Conservation (phyloP, 2,329 filamentous ascomycete genomes). For the Trichoderma cornu-damae region DNA sequence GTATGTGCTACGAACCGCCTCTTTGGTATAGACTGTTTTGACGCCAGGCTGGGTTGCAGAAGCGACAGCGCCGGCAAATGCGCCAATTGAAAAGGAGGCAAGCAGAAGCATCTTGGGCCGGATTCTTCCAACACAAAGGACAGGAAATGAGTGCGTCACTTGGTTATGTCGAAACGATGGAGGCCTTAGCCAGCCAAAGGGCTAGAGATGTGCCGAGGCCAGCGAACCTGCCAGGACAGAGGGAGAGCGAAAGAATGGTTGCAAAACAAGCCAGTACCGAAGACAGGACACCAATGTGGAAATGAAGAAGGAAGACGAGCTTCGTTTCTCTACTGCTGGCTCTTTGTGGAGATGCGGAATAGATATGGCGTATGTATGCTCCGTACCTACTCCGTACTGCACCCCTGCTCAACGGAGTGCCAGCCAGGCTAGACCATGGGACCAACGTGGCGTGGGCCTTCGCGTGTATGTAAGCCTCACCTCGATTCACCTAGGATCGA, state of each 20-base stretch:
- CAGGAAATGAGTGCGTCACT: neutral
- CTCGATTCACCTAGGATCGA: slow-evolving; percentile 9
- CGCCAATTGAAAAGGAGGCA: slow-evolving; percentile 6
- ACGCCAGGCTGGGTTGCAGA: neutral
- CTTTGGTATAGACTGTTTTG: neutral
- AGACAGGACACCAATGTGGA: neutral
- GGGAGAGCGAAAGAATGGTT: neutral
- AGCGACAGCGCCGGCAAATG: slow-evolving; percentile 3
- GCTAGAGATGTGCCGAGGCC: neutral
- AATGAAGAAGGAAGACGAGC: neutral
- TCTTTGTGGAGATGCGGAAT: slow-evolving; percentile 2
- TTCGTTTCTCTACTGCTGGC: neutral
- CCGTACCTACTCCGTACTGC: neutral
- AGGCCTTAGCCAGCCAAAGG: slow-evolving; percentile 3
- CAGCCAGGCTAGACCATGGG: neutral
- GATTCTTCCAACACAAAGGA: neutral
- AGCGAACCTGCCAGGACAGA: neutral
- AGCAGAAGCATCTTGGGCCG: slow-evolving; percentile 8
- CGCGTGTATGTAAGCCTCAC: slow-evolving; percentile 15
- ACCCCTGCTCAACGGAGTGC: slow-evolving; percentile 3
- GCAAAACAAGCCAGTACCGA: neutral
- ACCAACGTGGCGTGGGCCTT: slow-evolving; percentile 5
- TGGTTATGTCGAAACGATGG: slow-evolving; percentile 3
- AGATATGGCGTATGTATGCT: slow-evolving; percentile 7
- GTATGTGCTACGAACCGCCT: neutral